These are phyloP conservation scores for Parachaetomium inaequale DNA, from an alignment of 495 filamentous ascomycete species.

Conservation along the genomic window DNA sequence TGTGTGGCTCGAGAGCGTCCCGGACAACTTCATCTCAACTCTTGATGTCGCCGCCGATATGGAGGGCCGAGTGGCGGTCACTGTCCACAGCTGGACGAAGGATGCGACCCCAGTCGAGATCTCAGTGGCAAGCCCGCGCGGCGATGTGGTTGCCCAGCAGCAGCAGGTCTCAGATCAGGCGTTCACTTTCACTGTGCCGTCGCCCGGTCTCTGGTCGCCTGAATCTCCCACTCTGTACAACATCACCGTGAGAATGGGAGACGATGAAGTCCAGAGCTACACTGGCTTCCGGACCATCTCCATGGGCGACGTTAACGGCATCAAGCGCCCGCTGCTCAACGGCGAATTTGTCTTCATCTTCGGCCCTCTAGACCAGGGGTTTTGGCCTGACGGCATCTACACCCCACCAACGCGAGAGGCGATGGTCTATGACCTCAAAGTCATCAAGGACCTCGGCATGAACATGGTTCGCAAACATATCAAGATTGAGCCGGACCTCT, in stretches of 20 bases:
- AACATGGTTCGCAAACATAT: constrained; percentile 71
- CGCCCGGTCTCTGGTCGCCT: constrained; percentile 57
- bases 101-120: constrained; percentile 41
- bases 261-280: constrained; percentile 57
- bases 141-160: constrained; percentile 30
- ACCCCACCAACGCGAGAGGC: constrained; percentile 58
- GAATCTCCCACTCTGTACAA: constrained; percentile 60
- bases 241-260: constrained; percentile 52
- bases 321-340: constrained; percentile 60
- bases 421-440: constrained; percentile 60
- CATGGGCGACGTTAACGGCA: constrained; percentile 50
- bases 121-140: constrained; percentile 37
- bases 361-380: constrained; percentile 65
- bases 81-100: constrained; percentile 39
- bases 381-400: constrained; percentile 66
- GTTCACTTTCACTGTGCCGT: constrained; percentile 51
- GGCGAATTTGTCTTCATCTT: constrained; percentile 63
- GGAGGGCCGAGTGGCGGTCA: constrained; percentile 56
- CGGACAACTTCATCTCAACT: constrained; percentile 50
- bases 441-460: constrained; percentile 59
- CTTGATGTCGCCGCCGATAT: constrained; percentile 57
- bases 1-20: constrained; percentile 63
- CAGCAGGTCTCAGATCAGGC: constrained; percentile 40
- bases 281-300: constrained; percentile 64
- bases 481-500: constrained; percentile 64